Base-by-base conservation (phyloP, 78 protist species). In the Tieghemostelium lacteum region DNA sequence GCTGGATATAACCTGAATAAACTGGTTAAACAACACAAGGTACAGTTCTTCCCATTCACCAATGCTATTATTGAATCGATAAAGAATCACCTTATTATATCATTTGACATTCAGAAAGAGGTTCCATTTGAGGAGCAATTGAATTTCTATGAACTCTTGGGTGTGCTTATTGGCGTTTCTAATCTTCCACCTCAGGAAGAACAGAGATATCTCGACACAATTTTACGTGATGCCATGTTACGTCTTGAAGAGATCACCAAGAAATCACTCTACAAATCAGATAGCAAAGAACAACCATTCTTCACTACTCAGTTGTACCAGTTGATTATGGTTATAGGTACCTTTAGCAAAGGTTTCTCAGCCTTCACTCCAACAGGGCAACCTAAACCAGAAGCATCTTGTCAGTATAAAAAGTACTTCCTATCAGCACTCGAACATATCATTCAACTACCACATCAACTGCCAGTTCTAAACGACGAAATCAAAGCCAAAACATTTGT, bases 51-150 rank as follows among this genome's bases (percentile, higher is more conserved):
- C 26, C 77, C 77, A 52, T 83, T 40, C 26, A 83, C 69, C 8
- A 83, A 83, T 45, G 62, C 55, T 54, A 83, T 83, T n/a, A 69
- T 83, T 31, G 78, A 69, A 26, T 61, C 91, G 0, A 31, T 83
- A 40, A 67, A 78, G 78, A 83, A 83, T 45, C 76, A 83, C 40
- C 42, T 83, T 19, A 69, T 58, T 0, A 83, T 83, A 24, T 83
- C 78, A 69, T 83, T 63, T 20, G 91, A 78, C 1, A 78, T 83
- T 70, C 91, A 66, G 60, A 83, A 69, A 64, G 91, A 69, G 6
- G 78, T 83, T n/a, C 76, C 91, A 69, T 83, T 83, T 28, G 91
- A 83, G 10, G 91, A 83, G 33, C 91, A 83, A 83, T 36, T 58
- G 17, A 83, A 58, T 36, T 83, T 83, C 33, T 83, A 83, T 70